phyloP scores from a whole-genome alignment of 208 protist species.

The Borovskyia barvae region DNA sequence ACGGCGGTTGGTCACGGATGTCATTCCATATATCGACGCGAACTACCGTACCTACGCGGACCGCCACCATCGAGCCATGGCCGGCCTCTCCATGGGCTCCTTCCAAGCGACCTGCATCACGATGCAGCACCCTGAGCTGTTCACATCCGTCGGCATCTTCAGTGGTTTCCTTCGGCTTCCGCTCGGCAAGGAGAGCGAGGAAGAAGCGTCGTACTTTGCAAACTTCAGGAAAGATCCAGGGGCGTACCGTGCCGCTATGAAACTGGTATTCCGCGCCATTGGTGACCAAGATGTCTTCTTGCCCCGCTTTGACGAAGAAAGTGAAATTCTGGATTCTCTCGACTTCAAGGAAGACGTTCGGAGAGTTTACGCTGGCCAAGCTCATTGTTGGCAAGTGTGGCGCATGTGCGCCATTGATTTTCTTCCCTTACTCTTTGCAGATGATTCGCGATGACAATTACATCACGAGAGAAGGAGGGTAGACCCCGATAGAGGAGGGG shows the following conservation, averaged over 20 bases:
- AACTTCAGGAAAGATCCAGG: constrained; percentile 8
- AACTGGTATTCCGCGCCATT: constrained; percentile 22
- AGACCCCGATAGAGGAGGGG: no score
- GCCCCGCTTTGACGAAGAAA: constrained; percentile 16
- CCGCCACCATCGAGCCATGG: constrained; percentile 21
- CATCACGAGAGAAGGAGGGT: no score
- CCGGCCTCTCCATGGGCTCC: constrained; percentile 34
- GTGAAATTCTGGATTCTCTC: constrained; percentile 18
- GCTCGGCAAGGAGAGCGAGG: constrained; percentile 3
- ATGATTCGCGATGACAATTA: no score
- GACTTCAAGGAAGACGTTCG: constrained; percentile 17
- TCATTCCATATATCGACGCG: constrained; percentile 31
- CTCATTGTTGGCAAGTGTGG: constrained; percentile 38
- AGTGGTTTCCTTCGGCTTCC: constrained; percentile 21
- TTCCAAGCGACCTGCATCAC: constrained; percentile 20
- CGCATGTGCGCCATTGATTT: constrained; percentile 24
- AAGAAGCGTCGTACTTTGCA: constrained; percentile 20
- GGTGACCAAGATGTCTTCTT: constrained; percentile 5
- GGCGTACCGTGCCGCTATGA: constrained; percentile 14
- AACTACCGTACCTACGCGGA: constrained; percentile 27
- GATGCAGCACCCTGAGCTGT: constrained; percentile 22
- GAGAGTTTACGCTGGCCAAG: constrained; percentile 24
- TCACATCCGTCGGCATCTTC: constrained; percentile 28
- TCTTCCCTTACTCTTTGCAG: constrained; percentile 21
- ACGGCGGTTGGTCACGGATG: constrained; percentile 22